Conservation (phyloP, 148 eudicot species). For the Salicornia ramosissima region DNA sequence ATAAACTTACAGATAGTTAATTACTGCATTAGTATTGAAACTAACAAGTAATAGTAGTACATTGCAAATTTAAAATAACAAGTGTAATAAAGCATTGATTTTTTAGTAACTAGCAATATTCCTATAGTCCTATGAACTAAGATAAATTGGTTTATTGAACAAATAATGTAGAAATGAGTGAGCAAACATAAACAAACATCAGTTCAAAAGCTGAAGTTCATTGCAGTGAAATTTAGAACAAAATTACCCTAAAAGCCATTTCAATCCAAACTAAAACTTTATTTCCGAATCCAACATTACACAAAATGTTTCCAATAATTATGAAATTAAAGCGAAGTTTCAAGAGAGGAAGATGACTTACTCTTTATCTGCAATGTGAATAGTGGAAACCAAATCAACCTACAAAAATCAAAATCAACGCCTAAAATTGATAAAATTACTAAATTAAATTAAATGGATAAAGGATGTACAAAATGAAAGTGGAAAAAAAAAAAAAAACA, state of each 20-base stretch:
- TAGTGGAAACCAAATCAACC: constrained; percentile 98
- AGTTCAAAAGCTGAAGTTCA: not conserved
- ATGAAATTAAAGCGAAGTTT: not conserved
- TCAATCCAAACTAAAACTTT: too few species aligned
- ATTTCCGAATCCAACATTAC: not conserved
- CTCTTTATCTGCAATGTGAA: constrained; percentile 96
- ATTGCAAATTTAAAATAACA: not conserved
- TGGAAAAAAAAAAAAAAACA: constrained; percentile 4
- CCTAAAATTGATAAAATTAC: not conserved
- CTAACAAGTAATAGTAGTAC: too few species aligned
- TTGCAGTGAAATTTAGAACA: too few species aligned
- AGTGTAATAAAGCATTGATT: too few species aligned
- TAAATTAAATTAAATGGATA: not conserved
- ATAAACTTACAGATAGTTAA: not conserved
- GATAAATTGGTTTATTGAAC: too few species aligned
- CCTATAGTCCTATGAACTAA: too few species aligned
- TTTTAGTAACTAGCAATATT: too few species aligned
- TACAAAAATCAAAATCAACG: constrained; percentile 29
- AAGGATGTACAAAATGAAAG: not conserved
- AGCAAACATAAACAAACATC: not conserved
- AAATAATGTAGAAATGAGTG: too few species aligned
- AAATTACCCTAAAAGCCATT: too few species aligned
- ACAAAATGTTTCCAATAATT: not conserved
- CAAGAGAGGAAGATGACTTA: constrained; percentile 27
- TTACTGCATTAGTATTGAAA: not conserved